Conservation (phyloP, 768 basidiomycete species). For the Naematelia encephala region DNA sequence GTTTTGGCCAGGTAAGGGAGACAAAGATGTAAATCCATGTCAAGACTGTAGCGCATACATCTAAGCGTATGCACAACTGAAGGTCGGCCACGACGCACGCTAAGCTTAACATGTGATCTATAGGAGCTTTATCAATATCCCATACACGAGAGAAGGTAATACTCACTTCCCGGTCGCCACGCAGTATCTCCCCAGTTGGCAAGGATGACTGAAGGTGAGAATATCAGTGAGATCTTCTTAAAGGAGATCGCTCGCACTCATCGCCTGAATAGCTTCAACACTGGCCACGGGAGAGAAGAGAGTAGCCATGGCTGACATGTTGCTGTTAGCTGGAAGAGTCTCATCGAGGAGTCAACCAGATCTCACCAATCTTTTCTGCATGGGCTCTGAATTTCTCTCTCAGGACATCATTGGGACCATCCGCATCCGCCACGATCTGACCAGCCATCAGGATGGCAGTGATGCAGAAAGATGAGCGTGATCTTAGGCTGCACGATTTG, state of each 20-base stretch:
- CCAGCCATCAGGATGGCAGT: slow-evolving; percentile 12
- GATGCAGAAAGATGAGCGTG: slow-evolving; percentile 7
- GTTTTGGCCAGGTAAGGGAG: slow-evolving; percentile 13
- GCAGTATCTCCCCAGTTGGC: slow-evolving; percentile 14
- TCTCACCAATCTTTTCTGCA: slow-evolving; percentile 55
- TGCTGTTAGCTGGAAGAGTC: neutral
- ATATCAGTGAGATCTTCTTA: neutral
- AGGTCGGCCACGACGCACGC: neutral
- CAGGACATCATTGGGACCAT: slow-evolving; percentile 55
- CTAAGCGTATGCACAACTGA: neutral
- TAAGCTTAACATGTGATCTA: slow-evolving; percentile 10
- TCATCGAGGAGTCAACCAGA: neutral
- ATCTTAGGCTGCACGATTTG: slow-evolving; percentile 1
- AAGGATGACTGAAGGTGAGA: slow-evolving; percentile 5
- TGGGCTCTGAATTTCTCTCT: slow-evolving; percentile 63
- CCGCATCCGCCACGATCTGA: slow-evolving; percentile 4
- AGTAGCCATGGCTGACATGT: slow-evolving; percentile 38
- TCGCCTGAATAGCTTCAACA: slow-evolving; percentile 11
- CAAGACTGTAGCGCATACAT: slow-evolving; percentile 1
- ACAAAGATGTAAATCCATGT: slow-evolving; percentile 14
- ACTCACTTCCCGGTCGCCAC: slow-evolving; percentile 15
- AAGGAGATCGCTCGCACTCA: slow-evolving; percentile 43
- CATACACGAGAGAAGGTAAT: neutral
- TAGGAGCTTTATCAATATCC: neutral
- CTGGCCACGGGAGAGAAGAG: slow-evolving; percentile 10